phyloP scores from a whole-genome alignment of 805 yeast species.

The Candida gorgasii region DNA sequence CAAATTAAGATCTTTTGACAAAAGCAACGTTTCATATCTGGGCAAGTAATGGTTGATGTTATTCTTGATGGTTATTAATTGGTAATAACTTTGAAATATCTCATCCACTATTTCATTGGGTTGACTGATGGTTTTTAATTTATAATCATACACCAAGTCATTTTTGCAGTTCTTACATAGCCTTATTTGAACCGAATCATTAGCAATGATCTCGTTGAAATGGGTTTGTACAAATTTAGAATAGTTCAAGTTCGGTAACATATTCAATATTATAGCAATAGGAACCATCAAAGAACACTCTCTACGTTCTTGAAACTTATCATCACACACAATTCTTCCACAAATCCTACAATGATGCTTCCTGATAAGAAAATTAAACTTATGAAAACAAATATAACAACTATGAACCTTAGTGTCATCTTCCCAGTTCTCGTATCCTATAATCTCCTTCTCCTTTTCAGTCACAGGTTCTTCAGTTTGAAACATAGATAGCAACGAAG shows the following conservation, averaged over 20 bases:
- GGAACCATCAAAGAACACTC: slow-evolving; percentile 76
- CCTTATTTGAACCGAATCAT: slow-evolving; percentile 12
- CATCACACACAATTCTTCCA: slow-evolving; percentile 81
- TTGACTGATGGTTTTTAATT: slow-evolving; percentile 8
- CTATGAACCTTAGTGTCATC: slow-evolving; percentile 36
- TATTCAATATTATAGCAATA: slow-evolving; percentile 38
- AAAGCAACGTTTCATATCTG: slow-evolving; percentile 8
- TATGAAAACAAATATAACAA: slow-evolving; percentile 65
- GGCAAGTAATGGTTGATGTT: slow-evolving; percentile 11
- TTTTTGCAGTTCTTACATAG: slow-evolving; percentile 68
- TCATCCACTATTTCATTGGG: not conserved
- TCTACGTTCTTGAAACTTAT: slow-evolving; percentile 40
- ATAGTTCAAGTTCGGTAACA: slow-evolving; percentile 39
- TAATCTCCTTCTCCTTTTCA: slow-evolving; percentile 14
- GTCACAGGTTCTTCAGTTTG: not conserved
- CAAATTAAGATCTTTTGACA: slow-evolving; percentile 1
- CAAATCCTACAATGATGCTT: slow-evolving; percentile 93
- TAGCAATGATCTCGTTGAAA: slow-evolving; percentile 15
- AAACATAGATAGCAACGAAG: not conserved
- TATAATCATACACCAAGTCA: slow-evolving; percentile 56
- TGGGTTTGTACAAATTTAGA: slow-evolving; percentile 23
- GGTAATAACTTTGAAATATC: slow-evolving; percentile 12
- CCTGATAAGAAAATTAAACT: slow-evolving; percentile 59
- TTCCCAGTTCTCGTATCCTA: slow-evolving; percentile 55
- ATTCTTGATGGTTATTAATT: slow-evolving; percentile 10